phyloP scores from a whole-genome alignment of 371 early-diverging fungal species.

The Choanephora cucurbitarum region DNA sequence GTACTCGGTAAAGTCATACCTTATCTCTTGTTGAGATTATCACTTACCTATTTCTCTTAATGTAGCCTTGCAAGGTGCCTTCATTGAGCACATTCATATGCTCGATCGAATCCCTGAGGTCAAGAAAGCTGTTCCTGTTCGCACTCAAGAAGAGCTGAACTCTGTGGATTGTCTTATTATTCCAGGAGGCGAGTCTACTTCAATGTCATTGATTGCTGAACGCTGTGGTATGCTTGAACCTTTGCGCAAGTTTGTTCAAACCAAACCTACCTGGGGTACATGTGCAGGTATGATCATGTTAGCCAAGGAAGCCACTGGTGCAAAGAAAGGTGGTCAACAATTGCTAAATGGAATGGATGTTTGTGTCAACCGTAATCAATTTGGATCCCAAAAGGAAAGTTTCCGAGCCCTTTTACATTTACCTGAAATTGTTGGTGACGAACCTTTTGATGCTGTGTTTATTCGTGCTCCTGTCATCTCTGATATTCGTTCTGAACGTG shows the following conservation, averaged over 20 bases:
- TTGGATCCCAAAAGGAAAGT: conserved; percentile 91
- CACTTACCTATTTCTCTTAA: neutral
- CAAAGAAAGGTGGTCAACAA: conserved; percentile 85
- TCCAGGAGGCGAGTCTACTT: conserved; percentile 95
- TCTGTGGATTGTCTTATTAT: conserved; percentile 87
- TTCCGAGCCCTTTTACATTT: conserved; percentile 74
- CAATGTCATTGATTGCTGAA: conserved; percentile 91
- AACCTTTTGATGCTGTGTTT: conserved; percentile 81
- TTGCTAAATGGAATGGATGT: conserved; percentile 83
- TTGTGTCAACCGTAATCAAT: conserved; percentile 89
- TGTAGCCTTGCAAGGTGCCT: conserved; percentile 92
- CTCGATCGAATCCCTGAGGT: conserved; percentile 65
- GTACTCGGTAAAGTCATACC: conserved; percentile 24
- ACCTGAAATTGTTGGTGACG: conserved; percentile 54
- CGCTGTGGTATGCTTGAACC: conserved; percentile 76
- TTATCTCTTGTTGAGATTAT: neutral
- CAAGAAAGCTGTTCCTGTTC: conserved; percentile 65
- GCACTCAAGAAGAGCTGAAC: conserved; percentile 66
- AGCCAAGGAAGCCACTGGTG: conserved; percentile 70
- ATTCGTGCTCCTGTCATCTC: conserved; percentile 94
- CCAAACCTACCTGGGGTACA: conserved; percentile 92
- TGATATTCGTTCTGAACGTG: conserved; percentile 63
- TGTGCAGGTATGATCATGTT: conserved; percentile 97
- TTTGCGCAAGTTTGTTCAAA: conserved; percentile 71
- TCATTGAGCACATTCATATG: conserved; percentile 85